Evolutionary conservation across 441 rosid genomes (phyloP).

Genomic region (Erysimum cheiri): DNA sequence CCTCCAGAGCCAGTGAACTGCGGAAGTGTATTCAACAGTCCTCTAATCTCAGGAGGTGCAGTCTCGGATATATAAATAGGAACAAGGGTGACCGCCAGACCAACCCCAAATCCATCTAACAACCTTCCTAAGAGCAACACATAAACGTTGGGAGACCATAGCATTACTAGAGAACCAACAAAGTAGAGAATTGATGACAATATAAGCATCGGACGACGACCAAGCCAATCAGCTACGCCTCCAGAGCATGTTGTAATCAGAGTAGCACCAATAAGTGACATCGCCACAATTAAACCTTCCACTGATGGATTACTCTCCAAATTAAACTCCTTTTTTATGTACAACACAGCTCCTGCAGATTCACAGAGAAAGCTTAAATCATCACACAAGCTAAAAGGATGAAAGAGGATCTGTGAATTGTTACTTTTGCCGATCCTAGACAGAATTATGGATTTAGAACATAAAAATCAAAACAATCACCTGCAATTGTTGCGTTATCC

Average conservation of each 20-base stretch:
- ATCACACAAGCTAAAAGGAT: constrained; percentile 12
- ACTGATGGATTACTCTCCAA: constrained; percentile 57
- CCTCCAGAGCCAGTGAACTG: constrained; percentile 64
- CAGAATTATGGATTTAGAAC: constrained; percentile 1
- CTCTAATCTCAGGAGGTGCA: constrained; percentile 70
- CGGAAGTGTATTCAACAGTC: constrained; percentile 62
- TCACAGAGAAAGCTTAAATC: constrained; percentile 7
- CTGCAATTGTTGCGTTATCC: constrained; percentile 99
- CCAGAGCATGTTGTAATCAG: constrained; percentile 61
- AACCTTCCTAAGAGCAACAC: constrained; percentile 62
- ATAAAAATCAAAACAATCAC: constrained; percentile 47
- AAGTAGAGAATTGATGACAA: constrained; percentile 57
- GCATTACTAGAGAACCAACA: constrained; percentile 56
- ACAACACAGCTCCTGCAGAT: constrained; percentile 54
- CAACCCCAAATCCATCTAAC: constrained; percentile 61
- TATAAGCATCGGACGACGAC: constrained; percentile 68
- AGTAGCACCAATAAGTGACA: constrained; percentile 67
- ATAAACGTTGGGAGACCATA: constrained; percentile 66
- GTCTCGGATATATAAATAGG: constrained; percentile 70
- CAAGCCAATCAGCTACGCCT: constrained; percentile 58
- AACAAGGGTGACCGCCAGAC: constrained; percentile 56
- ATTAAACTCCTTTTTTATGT: constrained; percentile 57
- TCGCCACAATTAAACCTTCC: constrained; percentile 67
- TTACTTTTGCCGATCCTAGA: constrained; percentile 2
- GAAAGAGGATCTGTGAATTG: constrained; percentile 19